Conservation (phyloP, 2,329 filamentous ascomycete genomes). For the Sporothrix humicola region DNA sequence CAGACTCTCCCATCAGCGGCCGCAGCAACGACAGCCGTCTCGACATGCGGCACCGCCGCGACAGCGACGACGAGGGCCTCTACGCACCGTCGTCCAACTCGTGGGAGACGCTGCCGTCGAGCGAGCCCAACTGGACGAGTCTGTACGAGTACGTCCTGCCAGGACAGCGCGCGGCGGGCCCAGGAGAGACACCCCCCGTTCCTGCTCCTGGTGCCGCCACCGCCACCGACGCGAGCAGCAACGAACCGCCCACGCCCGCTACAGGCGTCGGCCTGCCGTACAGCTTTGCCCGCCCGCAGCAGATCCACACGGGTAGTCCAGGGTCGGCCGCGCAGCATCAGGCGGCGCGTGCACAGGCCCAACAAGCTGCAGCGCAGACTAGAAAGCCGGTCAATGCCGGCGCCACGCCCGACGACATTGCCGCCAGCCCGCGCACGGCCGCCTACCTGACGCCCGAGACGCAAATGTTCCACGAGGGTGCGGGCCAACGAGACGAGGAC, state of each 20-base stretch:
- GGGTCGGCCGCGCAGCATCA: slow-evolving; percentile 8
- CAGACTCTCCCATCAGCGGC: slow-evolving; percentile 25
- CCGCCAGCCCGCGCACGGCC: slow-evolving; percentile 11
- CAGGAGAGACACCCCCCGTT: not conserved
- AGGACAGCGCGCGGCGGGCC: not conserved
- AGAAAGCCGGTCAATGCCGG: not conserved
- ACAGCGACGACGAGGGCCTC: not conserved
- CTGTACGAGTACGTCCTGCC: slow-evolving; percentile 33
- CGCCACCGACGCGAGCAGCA: slow-evolving; percentile 27
- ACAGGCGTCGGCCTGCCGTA: slow-evolving; percentile 27
- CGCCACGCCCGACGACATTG: not conserved
- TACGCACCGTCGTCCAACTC: slow-evolving; percentile 34
- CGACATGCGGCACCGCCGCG: not conserved
- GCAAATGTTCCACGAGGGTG: not conserved
- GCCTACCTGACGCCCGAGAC: slow-evolving; percentile 20
- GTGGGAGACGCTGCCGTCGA: slow-evolving; percentile 37
- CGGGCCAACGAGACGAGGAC: not conserved
- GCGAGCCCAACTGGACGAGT: slow-evolving; percentile 38
- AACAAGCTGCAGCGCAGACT: not conserved
- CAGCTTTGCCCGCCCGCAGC: not conserved
- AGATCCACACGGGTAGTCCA: slow-evolving; percentile 29
- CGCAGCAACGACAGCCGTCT: not conserved
- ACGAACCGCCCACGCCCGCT: slow-evolving; percentile 24
- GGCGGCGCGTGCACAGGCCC: not conserved
- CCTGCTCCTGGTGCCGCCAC: not conserved